A percentile compares a stretch with the other conserved stretches of the same genome.
Conservation (phyloP, 805 yeast species). For the Teunomyces lycoperdinae region DNA sequence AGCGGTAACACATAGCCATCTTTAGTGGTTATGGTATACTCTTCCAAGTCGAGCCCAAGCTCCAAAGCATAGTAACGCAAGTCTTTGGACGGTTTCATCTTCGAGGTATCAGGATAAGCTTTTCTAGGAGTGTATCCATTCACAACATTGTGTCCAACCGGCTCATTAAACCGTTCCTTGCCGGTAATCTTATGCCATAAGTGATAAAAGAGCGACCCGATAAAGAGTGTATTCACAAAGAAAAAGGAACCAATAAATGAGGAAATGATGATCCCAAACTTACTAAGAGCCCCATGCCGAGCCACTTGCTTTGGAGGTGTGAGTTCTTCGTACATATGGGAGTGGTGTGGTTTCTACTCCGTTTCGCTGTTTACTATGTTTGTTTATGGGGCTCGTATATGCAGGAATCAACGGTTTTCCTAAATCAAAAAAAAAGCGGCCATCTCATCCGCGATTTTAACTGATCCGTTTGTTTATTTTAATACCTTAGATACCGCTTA, state of each 20-base stretch:
- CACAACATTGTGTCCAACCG: slow-evolving; percentile 16
- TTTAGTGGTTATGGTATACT: slow-evolving; percentile 59
- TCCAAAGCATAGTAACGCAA: slow-evolving; percentile 66
- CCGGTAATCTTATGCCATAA: slow-evolving; percentile 26
- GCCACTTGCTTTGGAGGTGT: slow-evolving; percentile 22
- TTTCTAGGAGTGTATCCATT: slow-evolving; percentile 29
- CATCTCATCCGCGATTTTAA: too few relatives aligned
- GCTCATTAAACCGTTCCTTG: slow-evolving; percentile 25
- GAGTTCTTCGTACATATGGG: slow-evolving; percentile 18
- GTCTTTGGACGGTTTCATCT: slow-evolving; percentile 38
- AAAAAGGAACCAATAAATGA: slow-evolving; percentile 28
- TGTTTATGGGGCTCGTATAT: neutral
- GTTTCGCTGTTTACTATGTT: neutral
- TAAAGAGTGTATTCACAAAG: slow-evolving; percentile 23
- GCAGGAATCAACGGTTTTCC: neutral
- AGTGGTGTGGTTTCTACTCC: neutral
- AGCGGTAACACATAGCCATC: slow-evolving; percentile 78
- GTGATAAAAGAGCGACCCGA: slow-evolving; percentile 32
- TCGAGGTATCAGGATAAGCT: slow-evolving; percentile 34
- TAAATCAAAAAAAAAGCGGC: neutral
- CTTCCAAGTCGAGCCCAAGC: slow-evolving; percentile 57
- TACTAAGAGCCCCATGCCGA: slow-evolving; percentile 19
- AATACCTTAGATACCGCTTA: too few relatives aligned
- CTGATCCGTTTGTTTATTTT: too few relatives aligned
- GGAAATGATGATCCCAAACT: slow-evolving; percentile 17